Percentiles rank a stretch among this genome's conserved stretches.
These are phyloP conservation scores for Cocos nucifera DNA, from an alignment of 176 grass and related monocot genomes.

Conservation along the genomic window DNA sequence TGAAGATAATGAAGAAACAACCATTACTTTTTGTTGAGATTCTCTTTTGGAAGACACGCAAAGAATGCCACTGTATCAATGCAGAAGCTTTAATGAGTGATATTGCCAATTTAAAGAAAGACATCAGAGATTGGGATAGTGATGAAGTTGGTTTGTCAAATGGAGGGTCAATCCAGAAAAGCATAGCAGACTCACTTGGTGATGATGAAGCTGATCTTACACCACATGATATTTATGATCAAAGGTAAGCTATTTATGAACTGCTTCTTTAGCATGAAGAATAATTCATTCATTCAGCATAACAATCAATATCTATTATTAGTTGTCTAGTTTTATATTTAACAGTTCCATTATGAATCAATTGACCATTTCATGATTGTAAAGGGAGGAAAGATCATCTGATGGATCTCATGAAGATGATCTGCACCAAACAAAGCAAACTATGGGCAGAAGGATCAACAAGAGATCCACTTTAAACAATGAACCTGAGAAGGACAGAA, in stretches of 20 bases:
- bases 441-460: slow-evolving; percentile 34
- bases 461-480: slow-evolving; percentile 38
- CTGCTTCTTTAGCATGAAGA: neutral
- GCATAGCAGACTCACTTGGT: slow-evolving; percentile 93
- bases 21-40: slow-evolving; percentile 87
- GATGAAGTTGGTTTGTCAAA: slow-evolving; percentile 31
- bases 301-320: too few species aligned
- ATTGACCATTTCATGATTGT: neutral
- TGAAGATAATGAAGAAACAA: slow-evolving; percentile 70
- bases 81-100: slow-evolving; percentile 58
- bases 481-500: slow-evolving; percentile 36
- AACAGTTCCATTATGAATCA: neutral
- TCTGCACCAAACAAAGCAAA: slow-evolving; percentile 26
- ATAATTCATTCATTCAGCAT: too few species aligned
- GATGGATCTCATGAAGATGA: slow-evolving; percentile 34
- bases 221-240: slow-evolving; percentile 44
- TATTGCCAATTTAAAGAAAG: slow-evolving; percentile 34
- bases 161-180: slow-evolving; percentile 37
- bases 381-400: slow-evolving; percentile 52
- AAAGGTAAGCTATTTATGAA: slow-evolving; percentile 37
- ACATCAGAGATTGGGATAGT: slow-evolving; percentile 25
- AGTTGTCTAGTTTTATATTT: too few species aligned
- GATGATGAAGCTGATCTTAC: slow-evolving; percentile 85
- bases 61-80: slow-evolving; percentile 80
- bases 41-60: slow-evolving; percentile 91